Evolutionary conservation across 2,329 filamentous ascomycete genomes (phyloP).

Genomic region (Stagonosporopsis tanaceti): DNA sequence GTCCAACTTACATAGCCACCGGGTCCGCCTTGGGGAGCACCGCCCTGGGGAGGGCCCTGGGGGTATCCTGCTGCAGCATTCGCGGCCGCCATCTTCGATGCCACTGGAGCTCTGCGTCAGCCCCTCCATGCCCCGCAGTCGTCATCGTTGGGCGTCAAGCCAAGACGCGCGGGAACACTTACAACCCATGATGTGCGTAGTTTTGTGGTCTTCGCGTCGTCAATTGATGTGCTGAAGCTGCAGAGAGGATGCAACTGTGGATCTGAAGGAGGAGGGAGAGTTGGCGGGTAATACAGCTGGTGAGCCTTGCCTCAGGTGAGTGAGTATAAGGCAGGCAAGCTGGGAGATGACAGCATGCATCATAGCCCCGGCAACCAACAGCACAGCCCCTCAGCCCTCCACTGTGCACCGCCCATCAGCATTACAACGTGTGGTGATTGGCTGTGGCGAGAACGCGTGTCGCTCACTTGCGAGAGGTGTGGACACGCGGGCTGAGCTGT

Average conservation of each 20-base stretch:
- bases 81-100: conserved; percentile 57
- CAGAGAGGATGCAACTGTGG: not conserved
- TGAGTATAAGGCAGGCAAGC: conserved; percentile 17
- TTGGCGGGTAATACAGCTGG: conserved; percentile 15
- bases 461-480: not conserved
- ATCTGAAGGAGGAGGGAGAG: conserved; percentile 5
- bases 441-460: not conserved
- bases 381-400: conserved; percentile 20
- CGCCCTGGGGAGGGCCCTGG: conserved; percentile 45
- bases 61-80: conserved; percentile 46
- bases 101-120: conserved; percentile 51
- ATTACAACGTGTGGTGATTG: conserved; percentile 3
- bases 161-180: conserved; percentile 9
- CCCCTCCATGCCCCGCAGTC: conserved; percentile 25
- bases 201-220: conserved; percentile 1
- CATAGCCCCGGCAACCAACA: conserved; percentile 13
- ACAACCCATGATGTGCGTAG: conserved; percentile 20
- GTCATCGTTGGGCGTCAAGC: conserved; percentile 25
- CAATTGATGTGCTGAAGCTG: conserved; percentile 1
- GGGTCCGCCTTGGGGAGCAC: conserved; percentile 33
- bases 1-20: conserved; percentile 61
- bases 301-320: conserved; percentile 19
- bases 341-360: conserved; percentile 19
- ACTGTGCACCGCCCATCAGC: conserved; percentile 14
- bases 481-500: conserved; percentile 17